Conservation (phyloP, 306 rosid genomes). For the Ceratonia siliqua region DNA sequence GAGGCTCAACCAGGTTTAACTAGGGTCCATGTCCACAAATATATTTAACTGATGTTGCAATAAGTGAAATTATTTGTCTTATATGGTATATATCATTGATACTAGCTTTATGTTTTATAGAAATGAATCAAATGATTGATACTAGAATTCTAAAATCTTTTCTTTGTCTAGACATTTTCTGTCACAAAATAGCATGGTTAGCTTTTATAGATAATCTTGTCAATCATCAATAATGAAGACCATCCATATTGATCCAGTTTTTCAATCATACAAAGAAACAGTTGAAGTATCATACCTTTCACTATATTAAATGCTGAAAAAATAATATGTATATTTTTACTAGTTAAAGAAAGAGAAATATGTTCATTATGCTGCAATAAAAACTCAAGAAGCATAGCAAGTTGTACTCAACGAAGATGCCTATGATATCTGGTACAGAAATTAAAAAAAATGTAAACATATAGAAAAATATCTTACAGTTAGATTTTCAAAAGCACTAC, state of each 20-base stretch:
- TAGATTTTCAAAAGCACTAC: conserved; percentile 89
- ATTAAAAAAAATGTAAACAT: conserved; percentile 9
- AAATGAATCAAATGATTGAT: background rate
- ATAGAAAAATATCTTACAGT: conserved; percentile 54
- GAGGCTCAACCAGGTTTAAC: background rate
- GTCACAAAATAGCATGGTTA: too few species aligned
- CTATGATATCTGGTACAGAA: background rate
- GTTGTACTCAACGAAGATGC: conserved; percentile 15
- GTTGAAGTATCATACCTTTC: background rate
- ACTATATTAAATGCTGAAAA: background rate
- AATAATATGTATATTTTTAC: background rate
- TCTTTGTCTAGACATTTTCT: background rate
- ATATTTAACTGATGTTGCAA: background rate
- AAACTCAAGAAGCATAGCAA: background rate
- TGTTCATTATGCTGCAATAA: background rate
- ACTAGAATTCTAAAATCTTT: background rate
- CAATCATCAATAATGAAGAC: background rate
- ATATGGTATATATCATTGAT: background rate
- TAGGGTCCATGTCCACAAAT: background rate
- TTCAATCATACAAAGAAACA: background rate
- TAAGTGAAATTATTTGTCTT: background rate
- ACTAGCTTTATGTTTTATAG: background rate
- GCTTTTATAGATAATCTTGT: background rate
- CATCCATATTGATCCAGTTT: too few species aligned
- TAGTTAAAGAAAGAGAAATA: background rate